phyloP scores from a whole-genome alignment of 2,329 filamentous ascomycete species.

The Pezicula neosporulosa region DNA sequence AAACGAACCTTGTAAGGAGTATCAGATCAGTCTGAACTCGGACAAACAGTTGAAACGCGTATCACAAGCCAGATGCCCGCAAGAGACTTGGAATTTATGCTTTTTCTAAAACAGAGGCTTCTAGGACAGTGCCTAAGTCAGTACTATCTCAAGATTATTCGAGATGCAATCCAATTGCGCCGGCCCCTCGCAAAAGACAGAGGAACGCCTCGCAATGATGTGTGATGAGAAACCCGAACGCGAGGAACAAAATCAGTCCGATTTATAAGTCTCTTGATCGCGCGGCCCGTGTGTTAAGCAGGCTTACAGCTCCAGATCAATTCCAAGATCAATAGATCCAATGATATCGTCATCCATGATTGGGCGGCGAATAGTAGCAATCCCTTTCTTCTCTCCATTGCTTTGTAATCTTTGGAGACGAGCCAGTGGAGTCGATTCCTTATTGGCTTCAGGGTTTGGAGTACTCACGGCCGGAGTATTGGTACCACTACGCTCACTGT shows the following conservation, averaged over 20 bases:
- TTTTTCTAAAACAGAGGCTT: not conserved
- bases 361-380: conserved; percentile 71
- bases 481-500: conserved; percentile 46
- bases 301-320: conserved; percentile 67
- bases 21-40: conserved; percentile 1
- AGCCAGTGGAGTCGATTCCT: conserved; percentile 41
- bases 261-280: not conserved
- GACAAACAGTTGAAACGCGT: not conserved
- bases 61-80: not conserved
- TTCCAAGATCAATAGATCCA: conserved; percentile 80
- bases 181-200: not conserved
- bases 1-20: not conserved
- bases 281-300: not conserved
- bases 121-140: not conserved
- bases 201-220: not conserved
- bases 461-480: conserved; percentile 43
- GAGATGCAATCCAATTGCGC: not conserved
- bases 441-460: conserved; percentile 42
- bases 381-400: conserved; percentile 47
- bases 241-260: not conserved
- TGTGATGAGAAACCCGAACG: too few relatives aligned
- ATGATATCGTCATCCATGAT: conserved; percentile 92
- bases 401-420: conserved; percentile 50
- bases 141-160: not conserved
- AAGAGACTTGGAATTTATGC: not conserved